phyloP scores from a whole-genome alignment of 2,329 filamentous ascomycete genomes.

The Paraconiothyrium sp. region DNA sequence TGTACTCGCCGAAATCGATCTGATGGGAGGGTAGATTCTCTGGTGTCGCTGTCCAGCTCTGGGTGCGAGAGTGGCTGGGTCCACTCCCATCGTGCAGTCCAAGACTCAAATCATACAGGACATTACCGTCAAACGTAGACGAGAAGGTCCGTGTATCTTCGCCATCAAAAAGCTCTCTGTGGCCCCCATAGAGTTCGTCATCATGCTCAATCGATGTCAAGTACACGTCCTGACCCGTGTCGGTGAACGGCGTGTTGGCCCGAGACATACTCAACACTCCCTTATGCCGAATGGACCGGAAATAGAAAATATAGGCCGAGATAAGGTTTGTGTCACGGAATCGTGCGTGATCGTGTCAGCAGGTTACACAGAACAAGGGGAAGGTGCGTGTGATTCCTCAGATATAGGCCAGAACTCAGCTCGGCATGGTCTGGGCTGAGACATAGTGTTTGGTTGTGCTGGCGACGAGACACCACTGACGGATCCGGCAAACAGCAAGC shows the following conservation, averaged over 20 bases:
- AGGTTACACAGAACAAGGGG: conserved; percentile 2
- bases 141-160: not conserved
- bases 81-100: not conserved
- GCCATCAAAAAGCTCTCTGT: not conserved
- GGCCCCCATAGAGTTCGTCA: not conserved
- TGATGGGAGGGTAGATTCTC: not conserved
- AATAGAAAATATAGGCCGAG: not conserved
- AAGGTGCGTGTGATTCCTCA: conserved; percentile 6
- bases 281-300: not conserved
- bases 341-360: conserved; percentile 7
- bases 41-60: conserved; percentile 3
- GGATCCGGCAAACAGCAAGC: not conserved
- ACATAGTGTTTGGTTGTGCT: conserved; percentile 12
- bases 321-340: conserved; percentile 7
- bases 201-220: not conserved
- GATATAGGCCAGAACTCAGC: conserved; percentile 3
- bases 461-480: conserved; percentile 1
- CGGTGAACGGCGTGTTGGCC: conserved; percentile 4
- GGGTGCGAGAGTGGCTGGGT: not conserved
- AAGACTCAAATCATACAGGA: not conserved
- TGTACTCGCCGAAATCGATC: not conserved
- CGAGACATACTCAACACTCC: conserved; percentile 9
- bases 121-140: not conserved
- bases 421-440: conserved; percentile 11
- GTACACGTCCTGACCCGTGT: conserved; percentile 5